These are phyloP conservation scores for Venturia nashicola DNA, from an alignment of 2,329 filamentous ascomycete genomes.

Conservation along the genomic window DNA sequence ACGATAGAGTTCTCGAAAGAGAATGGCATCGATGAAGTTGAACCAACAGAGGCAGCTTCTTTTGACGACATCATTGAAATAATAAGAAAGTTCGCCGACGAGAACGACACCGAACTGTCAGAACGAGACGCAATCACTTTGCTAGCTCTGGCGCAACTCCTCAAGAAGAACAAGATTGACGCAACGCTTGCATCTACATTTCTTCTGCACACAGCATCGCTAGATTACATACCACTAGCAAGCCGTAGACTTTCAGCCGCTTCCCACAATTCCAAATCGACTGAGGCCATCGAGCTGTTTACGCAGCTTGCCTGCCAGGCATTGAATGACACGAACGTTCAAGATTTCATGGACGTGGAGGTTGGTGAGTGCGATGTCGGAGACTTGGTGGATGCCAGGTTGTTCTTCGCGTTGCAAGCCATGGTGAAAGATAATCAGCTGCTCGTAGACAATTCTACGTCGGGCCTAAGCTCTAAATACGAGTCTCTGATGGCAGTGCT, in stretches of 20 bases:
- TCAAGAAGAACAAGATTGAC: conserved; percentile 18
- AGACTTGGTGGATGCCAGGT: conserved; percentile 44
- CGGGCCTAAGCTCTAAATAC: not conserved
- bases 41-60: not conserved
- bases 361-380: conserved; percentile 27
- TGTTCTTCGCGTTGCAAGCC: conserved; percentile 6
- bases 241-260: not conserved
- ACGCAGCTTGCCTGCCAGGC: conserved; percentile 29
- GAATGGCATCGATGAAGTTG: not conserved
- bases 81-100: not conserved
- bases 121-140: conserved; percentile 24
- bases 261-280: not conserved
- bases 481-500: not conserved
- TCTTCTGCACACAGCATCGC: conserved; percentile 24
- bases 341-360: conserved; percentile 10
- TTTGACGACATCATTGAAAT: not conserved
- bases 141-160: conserved; percentile 21
- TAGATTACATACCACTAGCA: not conserved
- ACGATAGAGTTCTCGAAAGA: not conserved
- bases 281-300: conserved; percentile 1
- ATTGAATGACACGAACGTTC: conserved; percentile 26
- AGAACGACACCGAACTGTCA: conserved; percentile 13
- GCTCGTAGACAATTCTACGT: conserved; percentile 3
- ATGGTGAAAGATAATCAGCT: conserved; percentile 7
- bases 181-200: conserved; percentile 25